phyloP scores from a whole-genome alignment of 2,329 filamentous ascomycete species.

The Penicillium freii region DNA sequence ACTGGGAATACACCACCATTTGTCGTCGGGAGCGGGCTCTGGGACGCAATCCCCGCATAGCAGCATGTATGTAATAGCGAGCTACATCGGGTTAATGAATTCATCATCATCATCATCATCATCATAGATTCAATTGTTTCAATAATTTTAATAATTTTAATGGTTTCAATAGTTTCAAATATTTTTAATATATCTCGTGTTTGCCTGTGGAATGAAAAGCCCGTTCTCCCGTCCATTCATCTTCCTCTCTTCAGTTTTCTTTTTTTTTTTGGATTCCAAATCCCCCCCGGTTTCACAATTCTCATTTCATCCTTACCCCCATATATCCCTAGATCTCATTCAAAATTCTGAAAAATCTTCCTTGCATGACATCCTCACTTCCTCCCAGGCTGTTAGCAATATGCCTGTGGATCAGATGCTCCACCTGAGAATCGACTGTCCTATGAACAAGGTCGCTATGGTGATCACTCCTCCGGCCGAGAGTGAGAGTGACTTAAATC shows the following conservation, averaged over 20 bases:
- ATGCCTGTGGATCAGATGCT: slow-evolving; percentile 24
- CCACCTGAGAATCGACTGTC: slow-evolving; percentile 23
- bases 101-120: too few relatives aligned
- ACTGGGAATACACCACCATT: too few relatives aligned
- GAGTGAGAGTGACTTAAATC: slow-evolving; percentile 14
- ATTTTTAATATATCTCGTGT: not conserved
- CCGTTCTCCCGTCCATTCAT: slow-evolving; percentile 20
- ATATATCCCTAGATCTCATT: not conserved
- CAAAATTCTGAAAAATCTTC: not conserved
- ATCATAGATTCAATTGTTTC: not conserved
- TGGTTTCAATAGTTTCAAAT: not conserved
- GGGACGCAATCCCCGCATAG: too few relatives aligned
- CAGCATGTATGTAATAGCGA: too few relatives aligned
- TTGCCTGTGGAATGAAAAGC: not conserved
- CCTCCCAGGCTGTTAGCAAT: not conserved
- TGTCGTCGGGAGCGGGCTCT: too few relatives aligned
- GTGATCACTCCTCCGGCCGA: slow-evolving; percentile 26
- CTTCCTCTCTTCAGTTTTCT: not conserved
- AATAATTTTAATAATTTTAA: too few relatives aligned
- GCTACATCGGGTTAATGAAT: too few relatives aligned
- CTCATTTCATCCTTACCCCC: not conserved
- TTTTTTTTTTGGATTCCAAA: too few relatives aligned
- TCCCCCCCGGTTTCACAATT: too few relatives aligned
- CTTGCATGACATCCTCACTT: slow-evolving; percentile 5
- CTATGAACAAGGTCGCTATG: slow-evolving; percentile 19